These are phyloP conservation scores for Eimeria sp. DNA, from an alignment of 169 alveolate species.

Conservation along the genomic window DNA sequence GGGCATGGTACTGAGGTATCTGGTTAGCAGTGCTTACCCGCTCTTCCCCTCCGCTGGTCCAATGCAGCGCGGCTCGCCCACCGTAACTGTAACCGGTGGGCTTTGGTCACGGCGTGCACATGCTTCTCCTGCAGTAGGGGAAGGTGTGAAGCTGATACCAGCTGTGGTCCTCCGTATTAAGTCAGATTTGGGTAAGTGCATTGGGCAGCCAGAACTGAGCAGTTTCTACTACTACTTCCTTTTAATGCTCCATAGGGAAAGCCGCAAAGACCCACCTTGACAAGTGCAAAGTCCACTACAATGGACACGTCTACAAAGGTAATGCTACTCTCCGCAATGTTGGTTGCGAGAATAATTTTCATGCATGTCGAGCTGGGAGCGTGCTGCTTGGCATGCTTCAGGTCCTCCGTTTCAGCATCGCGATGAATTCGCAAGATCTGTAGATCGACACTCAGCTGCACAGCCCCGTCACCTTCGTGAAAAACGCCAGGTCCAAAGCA, in stretches of 20 bases:
- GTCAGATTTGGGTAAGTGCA: background rate
- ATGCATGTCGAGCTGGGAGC: background rate
- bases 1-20: background rate
- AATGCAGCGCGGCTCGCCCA: constrained; percentile 68
- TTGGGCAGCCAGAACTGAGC: background rate
- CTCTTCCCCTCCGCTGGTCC: constrained; percentile 52
- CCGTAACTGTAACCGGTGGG: constrained; percentile 43
- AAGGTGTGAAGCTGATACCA: background rate
- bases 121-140: constrained; percentile 32
- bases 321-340: constrained; percentile 99
- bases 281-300: constrained; percentile 96
- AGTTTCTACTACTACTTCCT: background rate
- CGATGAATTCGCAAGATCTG: constrained; percentile 52
- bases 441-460: constrained; percentile 27
- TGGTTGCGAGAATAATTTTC: constrained; percentile 96
- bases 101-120: constrained; percentile 11
- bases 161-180: background rate
- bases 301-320: constrained; percentile 98
- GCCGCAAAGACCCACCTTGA: constrained; percentile 88
- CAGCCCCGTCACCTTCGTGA: background rate
- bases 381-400: constrained; percentile 30
- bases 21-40: constrained; percentile 6
- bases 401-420: constrained; percentile 18
- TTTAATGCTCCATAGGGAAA: background rate
- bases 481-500: background rate